Evolutionary conservation across 768 basidiomycete species (phyloP), one percentile per base, ranked within the genome.

Genomic region (Tricholoma sp.): DNA sequence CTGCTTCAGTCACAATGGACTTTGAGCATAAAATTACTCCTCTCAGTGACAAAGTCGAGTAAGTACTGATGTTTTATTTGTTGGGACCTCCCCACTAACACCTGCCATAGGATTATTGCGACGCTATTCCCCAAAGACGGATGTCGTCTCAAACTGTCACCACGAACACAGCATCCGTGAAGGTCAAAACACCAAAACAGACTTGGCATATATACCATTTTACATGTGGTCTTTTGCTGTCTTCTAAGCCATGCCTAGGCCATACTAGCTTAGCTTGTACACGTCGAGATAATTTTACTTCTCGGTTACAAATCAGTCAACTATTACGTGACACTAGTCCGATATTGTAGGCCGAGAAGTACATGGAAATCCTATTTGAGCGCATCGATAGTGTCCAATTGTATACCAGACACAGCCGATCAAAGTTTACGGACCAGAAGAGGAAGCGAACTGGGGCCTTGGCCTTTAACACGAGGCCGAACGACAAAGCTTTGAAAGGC

Each of bases 51-150:
- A 79, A 91, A 73, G 85, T 96, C 64, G 83, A 91, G 88, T 92
- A 67, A 66, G 91, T 85, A 0, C 16, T 50, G 53, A 32, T 37
- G 47, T 55, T 16, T 50, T 9, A 53, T 9, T 58, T 24, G n/a
- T 35, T 19, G 24, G 47, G 31, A 16, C 4, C 31, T 27, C 57
- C 21, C 21, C 27, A 32, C 46, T 56, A 5, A 12, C 64, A 14
- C 32, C 39, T 61, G 3, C 21, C 5, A 10, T 57, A 92, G 90
- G 51, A 92, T 98, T 61, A 93, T 98, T 63, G 91, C 95, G n/a
- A 97, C 94, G 19, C 73, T 98, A 43, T 99, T 99, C 84, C 97
- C 97, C 10, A 87, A 91, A 71, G 95, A 98, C 66, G 92, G 91
- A 43, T 92, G 93, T 64, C 72, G 82, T 57, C 79, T 98, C 60